Percentiles rank a stretch among this genome's conserved stretches.
Evolutionary conservation across 352 stramenopile genomes (phyloP).

Genomic region (Globisporangium middletonii): DNA sequence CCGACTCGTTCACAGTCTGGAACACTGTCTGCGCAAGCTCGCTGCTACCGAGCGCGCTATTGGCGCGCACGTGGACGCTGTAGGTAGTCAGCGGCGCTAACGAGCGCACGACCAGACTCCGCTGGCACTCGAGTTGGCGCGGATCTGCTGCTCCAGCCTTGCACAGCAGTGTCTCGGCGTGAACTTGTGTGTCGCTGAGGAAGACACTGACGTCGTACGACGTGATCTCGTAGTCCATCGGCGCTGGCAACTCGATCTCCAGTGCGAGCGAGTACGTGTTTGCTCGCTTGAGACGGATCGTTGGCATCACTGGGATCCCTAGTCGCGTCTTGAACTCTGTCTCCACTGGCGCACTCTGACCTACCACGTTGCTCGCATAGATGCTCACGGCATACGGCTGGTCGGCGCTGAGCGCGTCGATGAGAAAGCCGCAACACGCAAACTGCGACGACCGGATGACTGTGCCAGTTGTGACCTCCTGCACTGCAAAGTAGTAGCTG

Average conservation of each 20-base stretch:
- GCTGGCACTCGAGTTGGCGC: slow-evolving; percentile 2
- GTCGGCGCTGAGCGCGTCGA: slow-evolving; percentile 19
- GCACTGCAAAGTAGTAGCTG: slow-evolving; percentile 35
- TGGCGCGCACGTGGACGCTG: slow-evolving; percentile 5
- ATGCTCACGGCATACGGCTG: slow-evolving; percentile 25
- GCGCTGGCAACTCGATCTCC: slow-evolving; percentile 4
- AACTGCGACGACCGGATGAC: slow-evolving; percentile 23
- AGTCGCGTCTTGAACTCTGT: slow-evolving; percentile 20
- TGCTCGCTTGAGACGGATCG: slow-evolving; percentile 15
- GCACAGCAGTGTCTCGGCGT: slow-evolving; percentile 5
- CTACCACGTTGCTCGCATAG: slow-evolving; percentile 25
- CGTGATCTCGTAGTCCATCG: slow-evolving; percentile 30
- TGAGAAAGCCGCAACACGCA: slow-evolving; percentile 33
- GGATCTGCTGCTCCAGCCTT: neutral
- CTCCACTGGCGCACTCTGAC: slow-evolving; percentile 11
- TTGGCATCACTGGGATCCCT: slow-evolving; percentile 23
- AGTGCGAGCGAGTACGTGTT: slow-evolving; percentile 43
- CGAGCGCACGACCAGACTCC: neutral
- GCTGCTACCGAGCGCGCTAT: slow-evolving; percentile 2
- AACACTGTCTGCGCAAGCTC: neutral
- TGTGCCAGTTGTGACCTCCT: neutral
- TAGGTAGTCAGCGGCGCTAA: slow-evolving; percentile 3
- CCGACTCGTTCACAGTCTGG: slow-evolving; percentile 2
- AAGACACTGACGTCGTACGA: slow-evolving; percentile 23
- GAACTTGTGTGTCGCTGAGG: neutral